phyloP scores from a whole-genome alignment of 2,329 filamentous ascomycete genomes.

The Clonostachys rhizophaga region DNA sequence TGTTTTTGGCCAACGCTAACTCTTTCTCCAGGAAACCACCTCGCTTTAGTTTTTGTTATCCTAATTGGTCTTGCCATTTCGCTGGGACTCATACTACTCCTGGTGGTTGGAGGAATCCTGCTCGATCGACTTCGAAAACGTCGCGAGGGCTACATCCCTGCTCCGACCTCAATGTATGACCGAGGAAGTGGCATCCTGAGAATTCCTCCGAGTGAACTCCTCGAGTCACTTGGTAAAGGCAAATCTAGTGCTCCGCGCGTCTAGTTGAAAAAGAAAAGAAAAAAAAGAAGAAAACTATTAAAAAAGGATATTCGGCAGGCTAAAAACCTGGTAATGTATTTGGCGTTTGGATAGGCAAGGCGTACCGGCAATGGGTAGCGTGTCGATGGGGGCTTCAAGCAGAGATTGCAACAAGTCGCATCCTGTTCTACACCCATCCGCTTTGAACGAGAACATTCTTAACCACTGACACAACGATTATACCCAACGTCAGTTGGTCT shows the following conservation, averaged over 20 bases:
- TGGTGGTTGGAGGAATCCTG: conserved; percentile 70
- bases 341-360: conserved; percentile 4
- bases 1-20: conserved; percentile 12
- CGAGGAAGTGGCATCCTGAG: conserved; percentile 52
- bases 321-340: conserved; percentile 1
- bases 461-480: no score
- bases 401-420: no score
- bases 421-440: no score
- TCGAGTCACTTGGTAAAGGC: conserved; percentile 46
- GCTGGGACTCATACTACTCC: conserved; percentile 69
- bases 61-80: conserved; percentile 77
- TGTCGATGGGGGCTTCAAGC: no score
- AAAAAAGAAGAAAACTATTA: not conserved
- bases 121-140: conserved; percentile 73
- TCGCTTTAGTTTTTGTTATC: conserved; percentile 73
- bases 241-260: conserved; percentile 45
- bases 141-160: conserved; percentile 76
- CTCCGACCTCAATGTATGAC: conserved; percentile 62
- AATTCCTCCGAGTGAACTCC: conserved; percentile 56
- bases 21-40: conserved; percentile 28
- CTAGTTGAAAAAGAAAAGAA: conserved; percentile 13
- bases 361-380: not conserved
- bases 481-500: no score
- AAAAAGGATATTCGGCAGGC: no score
- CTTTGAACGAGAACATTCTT: no score